Evolutionary conservation across 345 rosid species (phyloP).

Genomic region (Eucalyptus virginea): DNA sequence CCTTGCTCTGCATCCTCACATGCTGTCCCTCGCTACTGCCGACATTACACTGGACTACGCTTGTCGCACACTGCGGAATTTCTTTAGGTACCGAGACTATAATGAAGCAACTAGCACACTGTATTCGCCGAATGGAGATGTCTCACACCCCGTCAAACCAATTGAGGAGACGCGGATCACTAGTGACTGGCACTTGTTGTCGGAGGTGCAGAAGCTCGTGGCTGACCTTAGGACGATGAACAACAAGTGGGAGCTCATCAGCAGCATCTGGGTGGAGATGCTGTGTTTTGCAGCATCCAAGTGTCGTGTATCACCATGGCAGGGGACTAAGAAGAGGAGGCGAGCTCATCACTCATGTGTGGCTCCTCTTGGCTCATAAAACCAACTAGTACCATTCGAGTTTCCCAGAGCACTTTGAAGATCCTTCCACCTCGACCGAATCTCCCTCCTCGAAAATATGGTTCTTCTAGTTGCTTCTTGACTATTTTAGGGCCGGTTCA

Average conservation of each 20-base stretch:
- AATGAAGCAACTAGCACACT: neutral
- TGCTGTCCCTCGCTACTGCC: neutral
- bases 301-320: neutral
- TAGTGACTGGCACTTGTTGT: neutral
- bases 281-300: neutral
- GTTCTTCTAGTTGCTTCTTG: neutral
- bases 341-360: slow-evolving; percentile 1
- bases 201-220: neutral
- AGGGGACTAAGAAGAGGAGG: neutral
- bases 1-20: neutral
- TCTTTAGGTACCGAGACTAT: neutral
- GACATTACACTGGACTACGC: neutral
- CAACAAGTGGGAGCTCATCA: neutral
- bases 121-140: neutral
- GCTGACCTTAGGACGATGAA: neutral
- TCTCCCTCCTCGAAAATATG: neutral
- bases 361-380: neutral
- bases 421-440: neutral
- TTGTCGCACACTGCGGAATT: neutral
- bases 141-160: neutral
- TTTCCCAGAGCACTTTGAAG: neutral
- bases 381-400: neutral
- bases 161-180: neutral
- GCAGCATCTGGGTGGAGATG: slow-evolving; percentile 2
- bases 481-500: fast-evolving